Base-by-base conservation (phyloP, 2,329 filamentous ascomycete species). In the Fusarium sp. region DNA sequence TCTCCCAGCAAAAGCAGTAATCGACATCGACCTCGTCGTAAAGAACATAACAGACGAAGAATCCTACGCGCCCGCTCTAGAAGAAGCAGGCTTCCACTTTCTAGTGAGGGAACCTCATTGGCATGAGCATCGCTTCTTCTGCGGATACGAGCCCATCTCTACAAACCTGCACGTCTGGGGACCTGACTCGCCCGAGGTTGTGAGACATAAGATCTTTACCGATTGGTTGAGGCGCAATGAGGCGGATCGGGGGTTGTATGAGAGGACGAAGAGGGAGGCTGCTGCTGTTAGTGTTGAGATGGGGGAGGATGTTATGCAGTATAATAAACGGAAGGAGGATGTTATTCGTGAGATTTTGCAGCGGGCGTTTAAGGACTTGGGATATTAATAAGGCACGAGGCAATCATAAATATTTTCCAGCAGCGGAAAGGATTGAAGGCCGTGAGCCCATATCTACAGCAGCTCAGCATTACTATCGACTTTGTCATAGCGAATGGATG, bases 1-100 rank as follows among this genome's bases (percentile, higher is more conserved):
- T 9, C 82, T 89, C 5, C 81, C 85, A 0, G 87, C 88, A 54
- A 89, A 89, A 79, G 80, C 82, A 34, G 79, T 89, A 56, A 86
- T 89, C 56, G 88, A 89, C 75, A 82, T 89, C 31, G 88, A 89
- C 73, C 78, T 89, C 10, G 80, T 84, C 5, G 81, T 89, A 9
- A 57, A 74, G 4, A 80, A 87, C 57, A 67, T 82, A 27, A 71
- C 72, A 13, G 81, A 84, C 42, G 87, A 89, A 72, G 76, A 70
- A 2, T 76, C 78, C 1, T 89, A 88, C 68, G 84, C 84, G 9
- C 74, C 80, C 3, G 77, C 77, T 4, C 84, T 89, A 5, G 85
- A 87, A 73, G 69, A 74, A 0, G 82, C 76, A 0, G 86, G 86
- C 1, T 88, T 88, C 59, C 79, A 82, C 16, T 88, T 88, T 58